Base-by-base conservation (phyloP, 225 moss, liverwort and hornwort genomes). In the Rhytidiadelphus loreus region DNA sequence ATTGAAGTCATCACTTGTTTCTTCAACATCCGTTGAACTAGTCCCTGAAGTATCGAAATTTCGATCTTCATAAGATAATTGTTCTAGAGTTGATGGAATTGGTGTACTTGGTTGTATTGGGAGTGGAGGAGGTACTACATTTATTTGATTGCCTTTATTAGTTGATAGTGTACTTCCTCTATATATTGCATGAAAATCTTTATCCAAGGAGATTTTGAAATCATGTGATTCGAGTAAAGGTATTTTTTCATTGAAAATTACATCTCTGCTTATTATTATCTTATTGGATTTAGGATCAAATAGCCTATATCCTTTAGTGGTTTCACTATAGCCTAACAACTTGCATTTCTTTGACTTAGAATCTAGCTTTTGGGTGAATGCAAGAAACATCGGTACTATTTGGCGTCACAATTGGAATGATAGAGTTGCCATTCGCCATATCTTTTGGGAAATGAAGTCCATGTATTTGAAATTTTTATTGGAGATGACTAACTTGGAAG, bases 161-260 rank as follows among this genome's bases (percentile, higher is more conserved):
- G 6, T 43, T 6, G 44, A 72, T 0, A 15, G 0, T 5, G 71
- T 28, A 17, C 26, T 72, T 72, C 43, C 6, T 72, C 28, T 6
- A 3, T 1, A 1, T 71, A 28, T 6, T 44, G 2, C n/a, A 44
- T 44, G 28, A 44, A 72, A 72, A 44, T 72, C 43, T 16, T 72
- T 28, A 44, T 28, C 10, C 0, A 44, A 0, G 0, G 10, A 17
- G 0, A 72, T 44, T 0, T 43, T 4, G 11, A 73, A 46, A 73
- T 46, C 0, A 2, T 46, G 46, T 4, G 18, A 46, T 73, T 73
- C 53, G 16, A 8, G 0, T 52, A 86, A 22, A 39, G 63, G 5
- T 39, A 53, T 24, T 81, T 81, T 9, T 33, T 46, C 52, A 76
- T 86, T 64, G 9, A 77, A 86, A 53, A 77, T 77, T 2, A 86